Base-by-base conservation (phyloP, 768 basidiomycete genomes). In the Mycena polygramma region DNA sequence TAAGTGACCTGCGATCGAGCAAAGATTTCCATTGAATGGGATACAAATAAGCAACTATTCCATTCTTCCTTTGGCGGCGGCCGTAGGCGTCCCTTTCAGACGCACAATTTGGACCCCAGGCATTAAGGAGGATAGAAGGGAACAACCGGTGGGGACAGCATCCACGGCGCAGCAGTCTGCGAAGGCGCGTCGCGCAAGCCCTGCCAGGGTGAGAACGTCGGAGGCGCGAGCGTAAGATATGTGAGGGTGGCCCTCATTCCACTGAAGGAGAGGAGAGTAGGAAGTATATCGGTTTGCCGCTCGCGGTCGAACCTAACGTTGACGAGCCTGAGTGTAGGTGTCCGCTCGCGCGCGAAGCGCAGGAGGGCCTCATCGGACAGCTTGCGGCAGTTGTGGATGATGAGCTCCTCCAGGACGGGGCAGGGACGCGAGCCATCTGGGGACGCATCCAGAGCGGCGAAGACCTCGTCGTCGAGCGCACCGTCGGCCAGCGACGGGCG, bases 281-380 rank as follows among this genome's bases (percentile, higher is more conserved):
- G 49, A 7, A 36, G 37, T 7, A 69, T 60, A 43, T 69, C 60
- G 3, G 48, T 11, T 55, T 63, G 15, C 52, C 37, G 36, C 35
- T 57, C 53, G 26, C 68, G 52, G 35, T 35, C 26, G 24, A 69
- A 69, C 24, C n/a, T 19, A 35, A 46, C 37, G 2, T 55, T 36
- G 24, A 69, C 39, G 22, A 46, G 68, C 22, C 49, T 52, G 17
- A 69, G 68, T 19, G 43, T 14, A 22, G 35, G 54, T 26, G 36
- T 51, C 30, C 63, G 17, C 6, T 14, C 24, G 7, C 5, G 22
- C 11, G 64, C 37, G 51, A 70, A 64, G 19, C 41, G 35, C 5
- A 59, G 24, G 24, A 69, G 19, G 2, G 14, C 52, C 26, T 53
- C 52, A 19, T 53, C 52, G 30, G 52, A 53, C 52, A 35, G 26